These are phyloP conservation scores for Suhomyces guaymorum DNA, from an alignment of 1,139 yeast genomes.

Conservation along the genomic window DNA sequence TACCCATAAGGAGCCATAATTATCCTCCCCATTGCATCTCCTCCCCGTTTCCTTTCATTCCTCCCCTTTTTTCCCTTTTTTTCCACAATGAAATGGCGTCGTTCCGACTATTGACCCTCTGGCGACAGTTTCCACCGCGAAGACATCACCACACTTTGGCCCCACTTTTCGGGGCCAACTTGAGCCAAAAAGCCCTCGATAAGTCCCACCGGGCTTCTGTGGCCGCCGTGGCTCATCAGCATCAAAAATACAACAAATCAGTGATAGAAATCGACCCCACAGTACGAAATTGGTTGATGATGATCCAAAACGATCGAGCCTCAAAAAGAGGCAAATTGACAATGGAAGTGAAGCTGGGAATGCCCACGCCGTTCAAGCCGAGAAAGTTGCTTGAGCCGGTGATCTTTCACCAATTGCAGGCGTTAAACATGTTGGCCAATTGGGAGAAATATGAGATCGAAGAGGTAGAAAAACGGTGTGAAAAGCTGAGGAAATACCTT, in stretches of 20 bases:
- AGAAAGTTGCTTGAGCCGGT: slow-evolving; percentile 17
- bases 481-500: slow-evolving; percentile 1
- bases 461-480: background rate
- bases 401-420: slow-evolving; percentile 15
- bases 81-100: too few species aligned
- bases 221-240: slow-evolving; percentile 23
- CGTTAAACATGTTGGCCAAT: slow-evolving; percentile 3
- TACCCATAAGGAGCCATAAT: too few species aligned
- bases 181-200: slow-evolving; percentile 20
- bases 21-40: too few species aligned
- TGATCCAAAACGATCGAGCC: slow-evolving; percentile 19
- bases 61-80: too few species aligned
- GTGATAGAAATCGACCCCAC: slow-evolving; percentile 24
- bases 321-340: background rate
- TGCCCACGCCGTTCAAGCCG: slow-evolving; percentile 13
- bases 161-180: background rate
- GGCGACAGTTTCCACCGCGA: too few species aligned
- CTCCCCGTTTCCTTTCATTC: too few species aligned
- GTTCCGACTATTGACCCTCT: too few species aligned
- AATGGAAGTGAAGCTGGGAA: slow-evolving; percentile 1
- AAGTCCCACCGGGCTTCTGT: slow-evolving; percentile 28
- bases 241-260: slow-evolving; percentile 19
- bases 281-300: slow-evolving; percentile 29
- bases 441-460: background rate
- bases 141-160: background rate